Base-by-base conservation (phyloP, 768 basidiomycete genomes). In the Lactarius sanguifluus region DNA sequence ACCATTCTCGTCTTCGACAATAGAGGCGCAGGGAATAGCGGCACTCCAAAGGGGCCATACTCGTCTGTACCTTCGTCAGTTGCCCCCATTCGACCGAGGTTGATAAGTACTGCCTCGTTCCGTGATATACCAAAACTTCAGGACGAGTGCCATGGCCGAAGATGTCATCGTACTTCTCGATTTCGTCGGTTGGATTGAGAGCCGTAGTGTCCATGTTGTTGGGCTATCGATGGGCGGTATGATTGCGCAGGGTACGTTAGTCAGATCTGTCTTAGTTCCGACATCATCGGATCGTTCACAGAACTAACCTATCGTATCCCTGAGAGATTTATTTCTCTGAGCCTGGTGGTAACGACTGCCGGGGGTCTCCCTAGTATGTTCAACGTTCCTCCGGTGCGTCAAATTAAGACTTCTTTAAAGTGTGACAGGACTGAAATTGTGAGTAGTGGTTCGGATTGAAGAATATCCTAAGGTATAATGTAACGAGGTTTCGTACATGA, bases 161-260 rank as follows among this genome's bases (percentile, higher is more conserved):
- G 92, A 94, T 67, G 79, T 80, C 6, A 76, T 92, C 34, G 82
- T 80, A 13, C 79, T 94, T 5, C 79, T 94, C 5, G 82, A 94
- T 71, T 83, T 85, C 69, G 68, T 94, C 6, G 87, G 84, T 2
- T 94, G 92, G 91, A 90, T 83, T 0, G 80, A 73, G 8, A 76
- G 83, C 12, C 82, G 83, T 6, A 81, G 82, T 57, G 56, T 94
- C 8, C 87, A 93, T 71, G 75, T 94, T 38, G 87, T 94, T 25
- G 89, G 92, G 8, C 76, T 85, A 28, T 92, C 90, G 47, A 75
- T 94, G 8, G 92, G 92, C 2, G 92, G 92, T 6, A 94, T 93
- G 92, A 91, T 92, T 58, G 85, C 90, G 0, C 89, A 90, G 77
- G 88, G 89, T 88, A 65, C 16, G 69, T 43, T 32, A 10, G 38